Percentiles rank a stretch among this genome's conserved stretches.
Conservation (phyloP, 306 rosid genomes). For the Vicia faba region DNA sequence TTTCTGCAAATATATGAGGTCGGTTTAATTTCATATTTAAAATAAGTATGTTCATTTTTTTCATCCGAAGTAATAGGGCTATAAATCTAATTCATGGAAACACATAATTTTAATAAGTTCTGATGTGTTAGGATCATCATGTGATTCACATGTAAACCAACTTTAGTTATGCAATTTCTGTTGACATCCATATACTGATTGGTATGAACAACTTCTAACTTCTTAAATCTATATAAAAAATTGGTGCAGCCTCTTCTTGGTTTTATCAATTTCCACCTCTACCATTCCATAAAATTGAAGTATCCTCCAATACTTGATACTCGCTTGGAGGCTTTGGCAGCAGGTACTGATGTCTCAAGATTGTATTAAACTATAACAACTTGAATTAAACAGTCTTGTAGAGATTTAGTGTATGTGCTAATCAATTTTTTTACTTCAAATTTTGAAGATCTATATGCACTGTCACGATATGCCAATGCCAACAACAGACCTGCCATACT, state of each 20-base stretch:
- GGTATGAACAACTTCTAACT: background rate
- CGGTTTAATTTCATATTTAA: constrained; percentile 29
- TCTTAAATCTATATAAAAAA: constrained; percentile 6
- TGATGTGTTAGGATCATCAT: background rate
- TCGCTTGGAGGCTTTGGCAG: constrained; percentile 76
- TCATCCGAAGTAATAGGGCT: background rate
- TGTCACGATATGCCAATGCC: constrained; percentile 67
- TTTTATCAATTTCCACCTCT: constrained; percentile 70
- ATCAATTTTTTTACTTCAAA: constrained; percentile 15
- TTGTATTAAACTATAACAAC: background rate
- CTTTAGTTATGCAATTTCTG: background rate
- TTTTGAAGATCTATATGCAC: constrained; percentile 72
- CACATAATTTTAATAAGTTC: background rate
- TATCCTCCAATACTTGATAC: constrained; percentile 88
- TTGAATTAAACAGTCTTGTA: background rate
- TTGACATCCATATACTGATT: background rate
- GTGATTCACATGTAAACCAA: background rate
- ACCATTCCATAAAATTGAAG: constrained; percentile 70
- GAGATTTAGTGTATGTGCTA: background rate
- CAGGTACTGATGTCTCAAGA: constrained; percentile 49
- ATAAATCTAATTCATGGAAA: background rate
- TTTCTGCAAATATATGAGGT: constrained; percentile 85
- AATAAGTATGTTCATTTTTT: constrained; percentile 7
- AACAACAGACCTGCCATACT: constrained; percentile 26
- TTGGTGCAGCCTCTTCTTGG: constrained; percentile 69